Evolutionary conservation across 345 rosid species (phyloP), one percentile per base, ranked within the genome.

Genomic region (Euphorbia peplus): DNA sequence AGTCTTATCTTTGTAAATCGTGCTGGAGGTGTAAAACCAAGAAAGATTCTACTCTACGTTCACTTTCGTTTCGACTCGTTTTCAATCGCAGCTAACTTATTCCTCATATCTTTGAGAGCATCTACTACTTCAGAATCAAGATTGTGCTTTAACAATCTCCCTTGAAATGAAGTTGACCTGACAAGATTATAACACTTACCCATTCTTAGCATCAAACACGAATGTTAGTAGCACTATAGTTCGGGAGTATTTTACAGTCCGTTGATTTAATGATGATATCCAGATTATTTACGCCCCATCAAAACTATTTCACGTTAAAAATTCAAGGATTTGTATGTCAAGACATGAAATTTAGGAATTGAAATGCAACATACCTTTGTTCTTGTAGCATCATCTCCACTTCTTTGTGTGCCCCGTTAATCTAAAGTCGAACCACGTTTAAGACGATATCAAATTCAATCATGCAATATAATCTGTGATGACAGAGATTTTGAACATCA

Each of bases 41-140:
- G 26, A 48, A 32, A 25, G 37, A 12, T 24, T 19, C 4, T 5
- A 19, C 35, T 35, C 24, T 58, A 69, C n/a, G 68, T 29, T 67
- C 80, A 74, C 51, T 72, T 84, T 62, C 68, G 78, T 82, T 42
- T 74, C 25, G 70, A 52, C 71, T 84, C 88, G 3, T 77, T 82
- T 58, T 90, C 83, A 0, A 81, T 82, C 60, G 89, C 83, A 0
- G 82, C 78, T 67, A 93, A 82, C 76, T 86, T 87, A 44, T 78
- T 85, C 82, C 89, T 84, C 60, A 90, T 69, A 80, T 89, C 96
- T 79, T 86, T 89, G 29, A 93, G 92, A 61, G 97, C 97, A 75
- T 82, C 96, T 0, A 89, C 92, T 2, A 90, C 97, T 83, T 85
- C 87, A n/a, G 93, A 73, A 76, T 90, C 88, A 68, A 93, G 93